A percentile compares a stretch with the other conserved stretches of the same genome.
Conservation (phyloP, 2,329 filamentous ascomycete genomes). For the Fusarium goolgardi region DNA sequence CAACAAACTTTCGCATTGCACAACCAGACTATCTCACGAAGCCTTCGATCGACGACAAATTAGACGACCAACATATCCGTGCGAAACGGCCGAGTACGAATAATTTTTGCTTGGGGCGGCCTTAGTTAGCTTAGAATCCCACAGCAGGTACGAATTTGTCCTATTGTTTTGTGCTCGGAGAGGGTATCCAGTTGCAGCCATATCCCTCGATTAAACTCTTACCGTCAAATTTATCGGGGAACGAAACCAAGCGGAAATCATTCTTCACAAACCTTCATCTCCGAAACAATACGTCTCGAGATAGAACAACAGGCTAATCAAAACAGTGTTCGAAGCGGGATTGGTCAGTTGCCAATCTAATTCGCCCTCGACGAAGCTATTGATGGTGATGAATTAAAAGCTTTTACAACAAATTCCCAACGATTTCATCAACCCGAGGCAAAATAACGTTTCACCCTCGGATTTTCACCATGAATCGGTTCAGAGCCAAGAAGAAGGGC, state of each 20-base stretch:
- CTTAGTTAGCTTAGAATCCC: slow-evolving; percentile 11
- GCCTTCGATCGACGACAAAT: slow-evolving; percentile 23
- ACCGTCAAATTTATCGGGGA: background rate
- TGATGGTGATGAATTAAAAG: slow-evolving; percentile 42
- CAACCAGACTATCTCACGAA: slow-evolving; percentile 34
- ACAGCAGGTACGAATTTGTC: slow-evolving; percentile 36
- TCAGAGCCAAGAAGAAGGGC: slow-evolving; percentile 77
- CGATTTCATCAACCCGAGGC: slow-evolving; percentile 9
- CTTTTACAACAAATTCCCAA: slow-evolving; percentile 2
- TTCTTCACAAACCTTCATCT: background rate
- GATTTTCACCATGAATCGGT: slow-evolving; percentile 74
- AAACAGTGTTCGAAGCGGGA: slow-evolving; percentile 22
- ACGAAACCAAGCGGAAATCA: background rate
- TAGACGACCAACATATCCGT: slow-evolving; percentile 9
- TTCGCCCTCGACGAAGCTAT: slow-evolving; percentile 14
- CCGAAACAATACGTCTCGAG: background rate
- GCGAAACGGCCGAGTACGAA: slow-evolving; percentile 30
- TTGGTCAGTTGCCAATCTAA: slow-evolving; percentile 30
- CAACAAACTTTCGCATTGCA: slow-evolving; percentile 44
- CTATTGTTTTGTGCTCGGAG: background rate
- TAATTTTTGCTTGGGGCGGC: background rate
- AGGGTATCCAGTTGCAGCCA: background rate
- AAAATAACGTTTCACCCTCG: slow-evolving; percentile 9
- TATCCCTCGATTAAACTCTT: background rate
- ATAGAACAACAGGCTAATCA: slow-evolving; percentile 19